These are phyloP conservation scores for Patellaria atrata DNA, from an alignment of 495 filamentous ascomycete species.

Conservation along the genomic window DNA sequence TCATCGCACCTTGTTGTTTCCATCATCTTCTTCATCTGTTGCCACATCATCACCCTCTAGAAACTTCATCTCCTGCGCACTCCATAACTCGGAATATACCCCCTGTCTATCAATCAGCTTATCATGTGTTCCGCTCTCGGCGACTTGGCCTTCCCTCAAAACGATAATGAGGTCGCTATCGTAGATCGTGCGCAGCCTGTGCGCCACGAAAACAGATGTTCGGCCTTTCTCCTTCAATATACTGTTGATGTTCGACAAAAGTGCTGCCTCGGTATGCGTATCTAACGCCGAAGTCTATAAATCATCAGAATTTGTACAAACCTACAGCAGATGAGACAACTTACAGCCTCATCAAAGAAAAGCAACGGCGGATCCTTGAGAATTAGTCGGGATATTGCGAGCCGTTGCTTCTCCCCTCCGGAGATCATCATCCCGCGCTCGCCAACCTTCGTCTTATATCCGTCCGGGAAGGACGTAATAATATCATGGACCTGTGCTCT, in stretches of 20 bases:
- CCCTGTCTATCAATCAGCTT: constrained; percentile 67
- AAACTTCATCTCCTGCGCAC: no score
- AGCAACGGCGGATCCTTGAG: constrained; percentile 85
- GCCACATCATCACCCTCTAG: no score
- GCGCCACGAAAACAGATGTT: constrained; percentile 89
- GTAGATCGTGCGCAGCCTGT: constrained; percentile 81
- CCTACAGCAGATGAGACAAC: constrained; percentile 18
- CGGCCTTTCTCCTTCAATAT: constrained; percentile 78
- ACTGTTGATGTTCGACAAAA: constrained; percentile 86
- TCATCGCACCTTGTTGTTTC: no score
- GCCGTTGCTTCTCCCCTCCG: constrained; percentile 87
- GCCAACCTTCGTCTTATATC: constrained; percentile 84
- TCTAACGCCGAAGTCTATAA: constrained; percentile 74
- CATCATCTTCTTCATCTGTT: no score
- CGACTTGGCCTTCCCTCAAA: constrained; percentile 65
- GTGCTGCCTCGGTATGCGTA: constrained; percentile 84
- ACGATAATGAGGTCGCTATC: constrained; percentile 90
- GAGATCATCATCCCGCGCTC: constrained; percentile 98
- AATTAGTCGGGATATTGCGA: constrained; percentile 74
- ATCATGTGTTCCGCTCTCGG: constrained; percentile 73
- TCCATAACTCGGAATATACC: constrained; percentile 84
- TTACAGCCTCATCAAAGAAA: constrained; percentile 90
- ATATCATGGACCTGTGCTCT: constrained; percentile 75
- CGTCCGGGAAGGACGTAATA: constrained; percentile 61
- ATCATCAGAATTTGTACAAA: constrained; percentile 4